Base-by-base conservation (phyloP, 495 filamentous ascomycete genomes). In the Aspergillus ellipticus region DNA sequence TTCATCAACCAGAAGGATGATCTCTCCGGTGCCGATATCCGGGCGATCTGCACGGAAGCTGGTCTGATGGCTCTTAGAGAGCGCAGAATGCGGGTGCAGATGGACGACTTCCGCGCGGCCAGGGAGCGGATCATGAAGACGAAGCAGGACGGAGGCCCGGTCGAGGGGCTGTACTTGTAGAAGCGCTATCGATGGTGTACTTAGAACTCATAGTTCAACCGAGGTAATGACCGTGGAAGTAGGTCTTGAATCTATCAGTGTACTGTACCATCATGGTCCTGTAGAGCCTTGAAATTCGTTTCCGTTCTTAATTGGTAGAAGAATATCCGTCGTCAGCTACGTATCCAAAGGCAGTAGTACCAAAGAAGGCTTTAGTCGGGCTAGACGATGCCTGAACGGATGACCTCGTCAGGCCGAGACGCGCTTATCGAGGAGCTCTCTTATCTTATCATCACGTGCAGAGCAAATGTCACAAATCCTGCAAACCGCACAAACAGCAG, bases 1-100 rank as follows among this genome's bases (percentile, higher is more conserved):
- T 97, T 99, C 69, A 96, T 99, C 67, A 90, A 84, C 63, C 92
- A 96, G 77, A 99, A 99, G 78, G 94, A 99, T 64, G 94, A 99
- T 67, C 81, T 99, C 3, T 96, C 90, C 33, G 94, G 94, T 65
- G 94, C 94, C 39, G 94, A 99, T 77, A 97, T 99, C 77, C 94
- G 96, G 72, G 94, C 94, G 35, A 99, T 99, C 62, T 99, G 94
- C 75, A 94, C 90, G 16, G 94, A 99, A 70, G 92, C 95, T 56
- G 94, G 94, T 65, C 75, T 99, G 64, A 89, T 96, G 87, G 94
- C 94, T 22, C 77, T 99, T 54, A 82, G 94, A 61, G 94, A 99
- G 77, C 85, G 94, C 59, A 84, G 94, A 58, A 99, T 99, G 94
- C 84, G 93, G 63, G 94, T 99, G 51, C 90, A 96, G 75, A 99